phyloP scores from a whole-genome alignment of 805 yeast genomes.

The Scheffersomyces ergatensis region DNA sequence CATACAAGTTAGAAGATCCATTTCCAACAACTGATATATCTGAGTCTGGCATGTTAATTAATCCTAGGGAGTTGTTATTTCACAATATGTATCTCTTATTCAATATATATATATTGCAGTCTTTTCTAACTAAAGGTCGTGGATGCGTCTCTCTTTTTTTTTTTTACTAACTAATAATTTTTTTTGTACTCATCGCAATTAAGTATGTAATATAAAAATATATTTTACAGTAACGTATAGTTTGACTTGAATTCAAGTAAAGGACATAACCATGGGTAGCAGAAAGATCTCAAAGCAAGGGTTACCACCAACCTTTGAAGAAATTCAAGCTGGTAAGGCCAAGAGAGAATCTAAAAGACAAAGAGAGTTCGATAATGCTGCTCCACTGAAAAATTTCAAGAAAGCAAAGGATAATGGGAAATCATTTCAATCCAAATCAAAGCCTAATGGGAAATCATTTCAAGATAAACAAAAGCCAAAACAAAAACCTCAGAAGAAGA shows the following conservation, averaged over 20 bases:
- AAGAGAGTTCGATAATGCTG: constrained; percentile 9
- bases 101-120: too few relatives aligned
- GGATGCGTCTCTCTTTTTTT: not conserved
- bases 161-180: too few relatives aligned
- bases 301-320: constrained; percentile 86
- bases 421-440: not conserved
- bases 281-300: constrained; percentile 91
- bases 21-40: too few relatives aligned
- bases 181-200: not conserved
- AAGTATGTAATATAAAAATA: not conserved
- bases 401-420: constrained; percentile 3
- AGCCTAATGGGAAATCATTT: not conserved
- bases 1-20: too few relatives aligned
- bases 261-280: constrained; percentile 70
- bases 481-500: constrained; percentile 21
- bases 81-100: too few relatives aligned
- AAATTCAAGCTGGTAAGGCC: constrained; percentile 51
- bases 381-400: constrained; percentile 1
- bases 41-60: too few relatives aligned
- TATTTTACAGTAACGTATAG: not conserved
- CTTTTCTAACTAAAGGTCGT: too few relatives aligned
- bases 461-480: constrained; percentile 8
- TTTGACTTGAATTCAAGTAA: not conserved
- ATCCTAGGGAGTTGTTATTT: too few relatives aligned
- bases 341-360: constrained; percentile 41